Evolutionary conservation across 768 basidiomycete genomes (phyloP).

Genomic region (Mycena rebaudengoi): DNA sequence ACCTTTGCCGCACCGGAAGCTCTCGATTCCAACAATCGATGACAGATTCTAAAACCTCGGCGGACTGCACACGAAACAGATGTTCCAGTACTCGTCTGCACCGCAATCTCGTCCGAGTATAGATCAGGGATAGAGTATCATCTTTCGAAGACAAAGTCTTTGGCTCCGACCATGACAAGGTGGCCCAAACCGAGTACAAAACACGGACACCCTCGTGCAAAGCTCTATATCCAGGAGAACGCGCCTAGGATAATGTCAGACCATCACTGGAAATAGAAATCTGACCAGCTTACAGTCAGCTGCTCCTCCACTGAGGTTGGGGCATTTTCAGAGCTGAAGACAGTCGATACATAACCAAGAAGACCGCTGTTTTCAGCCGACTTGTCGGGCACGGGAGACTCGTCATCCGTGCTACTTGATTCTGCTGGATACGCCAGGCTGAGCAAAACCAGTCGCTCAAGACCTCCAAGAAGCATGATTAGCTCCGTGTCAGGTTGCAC

Average conservation of each 20-base stretch:
- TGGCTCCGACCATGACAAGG: conserved; percentile 59
- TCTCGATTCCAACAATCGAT: conserved; percentile 84
- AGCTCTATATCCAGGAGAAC: conserved; percentile 78
- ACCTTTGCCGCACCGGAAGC: conserved; percentile 48
- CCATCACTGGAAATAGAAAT: background rate
- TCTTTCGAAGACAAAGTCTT: conserved; percentile 61
- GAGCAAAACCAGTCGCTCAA: conserved; percentile 84
- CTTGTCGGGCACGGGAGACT: conserved; percentile 61
- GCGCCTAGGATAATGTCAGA: conserved; percentile 52
- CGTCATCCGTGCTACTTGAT: conserved; percentile 61
- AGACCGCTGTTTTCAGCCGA: conserved; percentile 69
- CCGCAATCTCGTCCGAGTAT: conserved; percentile 69
- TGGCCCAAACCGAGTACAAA: conserved; percentile 79
- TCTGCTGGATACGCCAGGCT: conserved; percentile 71
- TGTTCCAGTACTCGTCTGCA: conserved; percentile 86
- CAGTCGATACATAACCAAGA: conserved; percentile 90
- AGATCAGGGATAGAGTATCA: conserved; percentile 74
- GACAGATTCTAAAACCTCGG: conserved; percentile 85
- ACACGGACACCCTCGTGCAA: conserved; percentile 85
- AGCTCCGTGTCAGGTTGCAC: conserved; percentile 83
- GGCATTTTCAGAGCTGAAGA: conserved; percentile 80
- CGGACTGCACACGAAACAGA: conserved; percentile 80
- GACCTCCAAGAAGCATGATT: conserved; percentile 81
- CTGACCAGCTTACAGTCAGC: conserved; percentile 55
- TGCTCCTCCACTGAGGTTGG: conserved; percentile 59